Conservation (phyloP, 441 rosid genomes). For the Adansonia grandidieri region DNA sequence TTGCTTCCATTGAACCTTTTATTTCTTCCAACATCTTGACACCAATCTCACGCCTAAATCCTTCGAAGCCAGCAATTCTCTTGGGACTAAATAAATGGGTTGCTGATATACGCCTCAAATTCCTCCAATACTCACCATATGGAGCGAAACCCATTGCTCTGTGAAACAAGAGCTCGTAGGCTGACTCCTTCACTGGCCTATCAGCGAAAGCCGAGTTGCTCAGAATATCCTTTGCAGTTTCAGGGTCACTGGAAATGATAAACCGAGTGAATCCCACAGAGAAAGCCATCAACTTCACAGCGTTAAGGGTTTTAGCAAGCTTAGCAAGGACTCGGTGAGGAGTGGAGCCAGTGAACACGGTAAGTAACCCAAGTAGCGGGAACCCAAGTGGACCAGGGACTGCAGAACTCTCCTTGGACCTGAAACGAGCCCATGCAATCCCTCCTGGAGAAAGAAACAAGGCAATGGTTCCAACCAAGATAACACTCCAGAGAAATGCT, state of each 20-base stretch:
- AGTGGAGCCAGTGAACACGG: slow-evolving; percentile 34
- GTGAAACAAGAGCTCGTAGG: slow-evolving; percentile 74
- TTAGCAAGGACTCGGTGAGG: slow-evolving; percentile 54
- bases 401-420: slow-evolving; percentile 32
- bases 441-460: slow-evolving; percentile 69
- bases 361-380: slow-evolving; percentile 50
- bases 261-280: slow-evolving; percentile 74
- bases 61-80: slow-evolving; percentile 51
- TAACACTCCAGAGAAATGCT: slow-evolving; percentile 34
- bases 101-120: slow-evolving; percentile 65
- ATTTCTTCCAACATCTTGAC: slow-evolving; percentile 52
- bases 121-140: slow-evolving; percentile 78
- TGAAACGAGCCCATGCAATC: slow-evolving; percentile 66
- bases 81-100: slow-evolving; percentile 77
- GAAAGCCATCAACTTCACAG: slow-evolving; percentile 67
- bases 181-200: slow-evolving; percentile 79
- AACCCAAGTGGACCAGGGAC: slow-evolving; percentile 72
- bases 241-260: slow-evolving; percentile 67
- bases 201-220: slow-evolving; percentile 73
- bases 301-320: slow-evolving; percentile 37
- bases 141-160: slow-evolving; percentile 91
- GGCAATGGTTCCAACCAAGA: slow-evolving; percentile 42
- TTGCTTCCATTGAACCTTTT: slow-evolving; percentile 31
- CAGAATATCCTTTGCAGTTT: slow-evolving; percentile 62
- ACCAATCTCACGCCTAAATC: slow-evolving; percentile 50